Percentiles rank a stretch among this genome's conserved stretches.
Evolutionary conservation across 1,139 yeast genomes (phyloP).

Genomic region (Fermentozyma sake): DNA sequence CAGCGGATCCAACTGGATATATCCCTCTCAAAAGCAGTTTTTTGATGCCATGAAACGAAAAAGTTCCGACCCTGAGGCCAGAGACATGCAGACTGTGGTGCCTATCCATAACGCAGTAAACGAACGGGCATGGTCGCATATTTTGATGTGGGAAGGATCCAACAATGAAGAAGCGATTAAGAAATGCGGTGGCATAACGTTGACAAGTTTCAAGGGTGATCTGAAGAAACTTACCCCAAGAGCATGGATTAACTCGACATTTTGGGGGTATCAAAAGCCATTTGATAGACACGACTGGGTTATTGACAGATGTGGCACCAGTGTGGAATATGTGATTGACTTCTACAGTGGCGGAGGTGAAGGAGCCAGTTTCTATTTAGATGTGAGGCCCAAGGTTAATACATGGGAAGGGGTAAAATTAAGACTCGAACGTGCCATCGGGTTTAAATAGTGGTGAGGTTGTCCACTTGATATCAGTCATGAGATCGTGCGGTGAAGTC

Average conservation of each 20-base stretch:
- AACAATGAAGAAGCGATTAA: constrained; percentile 46
- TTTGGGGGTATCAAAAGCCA: constrained; percentile 69
- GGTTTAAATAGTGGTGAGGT: constrained; percentile 16
- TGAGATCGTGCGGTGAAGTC: too few species aligned
- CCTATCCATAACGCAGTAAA: constrained; percentile 94
- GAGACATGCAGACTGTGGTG: constrained; percentile 85
- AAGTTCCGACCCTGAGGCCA: constrained; percentile 76
- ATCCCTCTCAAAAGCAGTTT: constrained; percentile 94
- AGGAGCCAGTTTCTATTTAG: constrained; percentile 68
- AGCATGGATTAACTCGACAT: constrained; percentile 65
- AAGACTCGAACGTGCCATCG: constrained; percentile 58
- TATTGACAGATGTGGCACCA: constrained; percentile 79
- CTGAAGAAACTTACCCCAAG: constrained; percentile 81
- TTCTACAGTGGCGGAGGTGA: constrained; percentile 69
- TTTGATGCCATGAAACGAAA: constrained; percentile 92
- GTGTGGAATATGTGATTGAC: constrained; percentile 88
- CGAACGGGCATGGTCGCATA: constrained; percentile 88
- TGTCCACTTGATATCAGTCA: background rate
- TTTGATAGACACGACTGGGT: constrained; percentile 98
- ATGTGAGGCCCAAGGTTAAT: constrained; percentile 88
- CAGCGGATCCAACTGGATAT: constrained; percentile 70
- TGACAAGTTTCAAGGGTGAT: constrained; percentile 88
- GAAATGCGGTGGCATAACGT: constrained; percentile 76
- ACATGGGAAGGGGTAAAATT: constrained; percentile 73
- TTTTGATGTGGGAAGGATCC: constrained; percentile 73